Evolutionary conservation across 345 rosid genomes (phyloP).

Genomic region (Populus alba): DNA sequence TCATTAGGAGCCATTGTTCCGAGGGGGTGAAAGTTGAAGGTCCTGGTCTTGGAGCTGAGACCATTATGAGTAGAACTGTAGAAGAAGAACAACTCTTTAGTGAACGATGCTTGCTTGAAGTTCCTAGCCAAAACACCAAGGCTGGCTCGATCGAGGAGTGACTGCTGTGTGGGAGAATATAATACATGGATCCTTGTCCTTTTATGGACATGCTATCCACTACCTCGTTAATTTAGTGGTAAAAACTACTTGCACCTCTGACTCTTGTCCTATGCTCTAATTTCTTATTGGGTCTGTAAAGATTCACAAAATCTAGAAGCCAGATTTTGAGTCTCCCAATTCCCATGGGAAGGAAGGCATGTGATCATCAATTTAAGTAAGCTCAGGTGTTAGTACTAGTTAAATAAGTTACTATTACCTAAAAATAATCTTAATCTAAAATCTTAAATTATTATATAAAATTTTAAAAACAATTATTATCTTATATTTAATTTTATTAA

Average conservation of each 20-base stretch:
- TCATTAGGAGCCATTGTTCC: constrained; percentile 42
- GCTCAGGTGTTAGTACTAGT: neutral
- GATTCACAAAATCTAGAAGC: neutral
- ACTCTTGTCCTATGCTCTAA: neutral
- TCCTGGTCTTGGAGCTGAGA: constrained; percentile 22
- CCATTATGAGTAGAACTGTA: constrained; percentile 29
- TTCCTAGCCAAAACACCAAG: neutral
- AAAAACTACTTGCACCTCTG: neutral
- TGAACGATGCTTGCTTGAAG: neutral
- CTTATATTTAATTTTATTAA: too few species aligned
- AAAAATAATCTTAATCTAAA: too few species aligned
- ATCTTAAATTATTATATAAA: too few species aligned
- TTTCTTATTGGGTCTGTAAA: neutral
- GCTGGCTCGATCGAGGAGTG: neutral
- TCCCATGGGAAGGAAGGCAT: neutral
- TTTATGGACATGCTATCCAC: neutral
- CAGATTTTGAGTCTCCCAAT: neutral
- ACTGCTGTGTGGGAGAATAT: neutral
- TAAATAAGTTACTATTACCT: too few species aligned
- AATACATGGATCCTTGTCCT: neutral
- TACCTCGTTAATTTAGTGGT: neutral
- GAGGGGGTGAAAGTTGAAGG: constrained; percentile 20
- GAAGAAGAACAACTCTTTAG: neutral
- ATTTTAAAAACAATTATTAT: too few species aligned
- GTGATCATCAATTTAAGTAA: neutral